phyloP scores from a whole-genome alignment of 768 basidiomycete genomes.

The Amanita muscaria region DNA sequence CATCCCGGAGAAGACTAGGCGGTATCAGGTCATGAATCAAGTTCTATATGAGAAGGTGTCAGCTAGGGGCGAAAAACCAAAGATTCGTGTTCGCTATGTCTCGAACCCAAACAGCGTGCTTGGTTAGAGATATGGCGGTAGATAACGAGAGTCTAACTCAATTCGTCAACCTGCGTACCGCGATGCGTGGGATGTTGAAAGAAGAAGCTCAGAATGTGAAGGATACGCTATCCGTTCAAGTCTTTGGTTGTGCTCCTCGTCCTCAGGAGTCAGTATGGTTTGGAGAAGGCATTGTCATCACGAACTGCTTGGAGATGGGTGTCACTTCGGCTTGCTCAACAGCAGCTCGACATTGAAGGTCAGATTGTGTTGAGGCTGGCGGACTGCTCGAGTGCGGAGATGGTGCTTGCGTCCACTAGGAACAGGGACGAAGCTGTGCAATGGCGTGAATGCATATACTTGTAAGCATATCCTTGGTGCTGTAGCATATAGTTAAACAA shows the following conservation, averaged over 20 bases:
- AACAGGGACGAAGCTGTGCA: no score
- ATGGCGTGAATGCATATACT: no score
- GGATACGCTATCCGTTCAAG: conserved; percentile 81
- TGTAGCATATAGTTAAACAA: no score
- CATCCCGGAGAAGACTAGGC: conserved; percentile 97
- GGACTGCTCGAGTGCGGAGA: no score
- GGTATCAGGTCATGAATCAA: conserved; percentile 97
- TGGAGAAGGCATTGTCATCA: no score
- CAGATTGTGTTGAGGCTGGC: no score
- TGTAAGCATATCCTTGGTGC: no score
- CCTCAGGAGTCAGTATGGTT: no score
- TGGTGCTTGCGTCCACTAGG: no score
- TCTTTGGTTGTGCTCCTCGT: conserved; percentile 95
- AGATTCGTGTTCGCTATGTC: conserved; percentile 97
- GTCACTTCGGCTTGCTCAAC: no score
- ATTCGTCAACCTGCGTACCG: conserved; percentile 90
- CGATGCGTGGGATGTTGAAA: conserved; percentile 81
- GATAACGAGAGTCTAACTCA: conserved; percentile 91
- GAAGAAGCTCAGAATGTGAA: conserved; percentile 78
- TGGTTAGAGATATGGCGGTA: conserved; percentile 93
- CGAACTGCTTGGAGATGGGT: no score
- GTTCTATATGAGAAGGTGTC: conserved; percentile 93
- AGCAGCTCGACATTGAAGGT: no score
- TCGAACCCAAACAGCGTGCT: conserved; percentile 92
- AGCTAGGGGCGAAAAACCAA: conserved; percentile 86